These are phyloP conservation scores for Geotrichum restrictum DNA, from an alignment of 1,139 yeast genomes.

Conservation along the genomic window DNA sequence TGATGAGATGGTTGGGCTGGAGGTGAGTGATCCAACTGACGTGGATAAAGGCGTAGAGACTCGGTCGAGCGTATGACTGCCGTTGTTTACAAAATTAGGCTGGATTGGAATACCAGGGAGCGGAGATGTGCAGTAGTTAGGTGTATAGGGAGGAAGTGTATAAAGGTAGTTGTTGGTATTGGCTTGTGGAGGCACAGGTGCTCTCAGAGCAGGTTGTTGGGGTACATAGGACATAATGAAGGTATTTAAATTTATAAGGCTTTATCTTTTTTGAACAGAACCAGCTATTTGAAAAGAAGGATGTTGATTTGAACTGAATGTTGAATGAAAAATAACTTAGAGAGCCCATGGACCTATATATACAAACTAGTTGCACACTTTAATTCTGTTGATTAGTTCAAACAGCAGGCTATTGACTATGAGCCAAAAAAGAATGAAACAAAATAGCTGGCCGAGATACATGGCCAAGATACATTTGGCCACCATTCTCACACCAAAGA, in stretches of 20 bases:
- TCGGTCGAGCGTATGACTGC: background rate
- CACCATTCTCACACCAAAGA: too few relatives aligned
- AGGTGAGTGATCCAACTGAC: background rate
- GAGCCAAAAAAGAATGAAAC: background rate
- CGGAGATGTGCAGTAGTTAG: conserved; percentile 2
- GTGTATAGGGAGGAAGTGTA: background rate
- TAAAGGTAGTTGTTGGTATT: too few relatives aligned
- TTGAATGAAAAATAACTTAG: too few relatives aligned
- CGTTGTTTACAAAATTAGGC: too few relatives aligned
- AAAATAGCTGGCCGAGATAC: background rate
- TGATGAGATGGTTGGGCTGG: conserved; percentile 5
- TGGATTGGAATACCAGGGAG: background rate
- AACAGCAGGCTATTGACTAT: background rate
- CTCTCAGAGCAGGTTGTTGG: too few relatives aligned
- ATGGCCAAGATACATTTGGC: too few relatives aligned
- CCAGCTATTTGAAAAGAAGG: background rate
- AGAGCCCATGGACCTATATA: background rate
- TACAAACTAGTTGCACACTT: background rate
- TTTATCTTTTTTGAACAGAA: background rate
- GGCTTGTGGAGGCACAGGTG: too few relatives aligned
- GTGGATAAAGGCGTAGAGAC: conserved; percentile 1
- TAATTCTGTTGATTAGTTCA: background rate
- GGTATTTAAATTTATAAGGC: too few relatives aligned
- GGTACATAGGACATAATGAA: too few relatives aligned
- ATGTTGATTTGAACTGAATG: background rate